Conservation (phyloP, 148 eudicot species). For the Mesembryanthemum crystallinum region DNA sequence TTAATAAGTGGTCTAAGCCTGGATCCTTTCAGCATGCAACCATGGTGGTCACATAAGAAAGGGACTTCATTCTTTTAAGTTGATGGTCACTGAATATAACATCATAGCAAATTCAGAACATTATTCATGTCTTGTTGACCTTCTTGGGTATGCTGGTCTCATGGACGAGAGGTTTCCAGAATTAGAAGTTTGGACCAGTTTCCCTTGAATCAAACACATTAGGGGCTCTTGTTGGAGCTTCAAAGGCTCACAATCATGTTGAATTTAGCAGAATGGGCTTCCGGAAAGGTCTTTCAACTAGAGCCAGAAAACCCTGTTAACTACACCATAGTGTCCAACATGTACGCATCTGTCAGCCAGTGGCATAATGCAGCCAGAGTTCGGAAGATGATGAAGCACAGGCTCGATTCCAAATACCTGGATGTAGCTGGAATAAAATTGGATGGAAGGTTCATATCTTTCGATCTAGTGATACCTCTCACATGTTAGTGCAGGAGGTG, state of each 20-base stretch:
- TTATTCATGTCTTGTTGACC: conserved; percentile 56
- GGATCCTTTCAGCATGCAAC: conserved; percentile 70
- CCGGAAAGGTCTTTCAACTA: conserved; percentile 39
- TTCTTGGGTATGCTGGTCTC: conserved; percentile 60
- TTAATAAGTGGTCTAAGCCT: conserved; percentile 34
- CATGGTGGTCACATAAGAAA: conserved; percentile 56
- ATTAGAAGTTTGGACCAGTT: conserved; percentile 37
- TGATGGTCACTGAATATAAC: conserved; percentile 46
- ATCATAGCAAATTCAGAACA: conserved; percentile 59
- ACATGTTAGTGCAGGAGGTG: conserved; percentile 20
- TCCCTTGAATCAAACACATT: conserved; percentile 38
- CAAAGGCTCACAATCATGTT: conserved; percentile 48
- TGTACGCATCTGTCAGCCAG: conserved; percentile 51
- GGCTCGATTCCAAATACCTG: conserved; percentile 39
- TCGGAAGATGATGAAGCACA: conserved; percentile 42
- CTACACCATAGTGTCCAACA: conserved; percentile 54
- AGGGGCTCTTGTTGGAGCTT: conserved; percentile 61
- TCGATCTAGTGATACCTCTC: conserved; percentile 32
- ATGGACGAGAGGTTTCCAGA: conserved; percentile 52
- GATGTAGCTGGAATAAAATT: conserved; percentile 62
- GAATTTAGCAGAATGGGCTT: conserved; percentile 56
- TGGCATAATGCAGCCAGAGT: conserved; percentile 59
- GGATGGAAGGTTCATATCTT: conserved; percentile 32
- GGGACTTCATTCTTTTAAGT: conserved; percentile 51
- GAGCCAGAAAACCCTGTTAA: conserved; percentile 48